Conservation (phyloP, 2,329 filamentous ascomycete species). For the Trichophyton schoenleinii region DNA sequence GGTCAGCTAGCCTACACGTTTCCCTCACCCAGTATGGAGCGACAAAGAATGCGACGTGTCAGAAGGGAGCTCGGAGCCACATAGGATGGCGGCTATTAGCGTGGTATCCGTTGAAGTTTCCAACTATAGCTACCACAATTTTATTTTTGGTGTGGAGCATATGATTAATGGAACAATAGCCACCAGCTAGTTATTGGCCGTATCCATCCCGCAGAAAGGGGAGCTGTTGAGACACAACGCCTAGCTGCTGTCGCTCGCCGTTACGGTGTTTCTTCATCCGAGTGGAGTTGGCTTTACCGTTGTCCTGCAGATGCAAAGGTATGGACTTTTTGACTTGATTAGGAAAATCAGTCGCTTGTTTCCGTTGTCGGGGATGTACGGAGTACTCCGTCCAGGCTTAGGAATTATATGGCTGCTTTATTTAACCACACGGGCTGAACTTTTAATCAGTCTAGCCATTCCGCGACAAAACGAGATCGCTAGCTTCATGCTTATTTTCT, state of each 20-base stretch:
- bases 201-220: not conserved
- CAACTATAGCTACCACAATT: not conserved
- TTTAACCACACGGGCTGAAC: not conserved
- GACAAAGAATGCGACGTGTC: not conserved
- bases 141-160: not conserved
- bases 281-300: not conserved
- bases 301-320: not conserved
- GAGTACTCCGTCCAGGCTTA: not conserved
- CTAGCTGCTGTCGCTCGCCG: not conserved
- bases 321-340: conserved; percentile 25
- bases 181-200: not conserved
- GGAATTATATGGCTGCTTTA: not conserved
- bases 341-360: conserved; percentile 13
- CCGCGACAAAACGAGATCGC: not conserved
- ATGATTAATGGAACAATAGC: not conserved
- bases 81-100: not conserved
- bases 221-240: not conserved
- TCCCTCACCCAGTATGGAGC: not conserved
- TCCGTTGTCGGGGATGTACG: conserved; percentile 5
- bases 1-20: not conserved
- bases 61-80: not conserved
- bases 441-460: not conserved
- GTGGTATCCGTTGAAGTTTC: not conserved
- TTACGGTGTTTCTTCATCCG: not conserved
- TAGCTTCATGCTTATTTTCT: not conserved